Base-by-base conservation (phyloP, 805 yeast species). In the Vanderwaltozyma polyspora region DNA sequence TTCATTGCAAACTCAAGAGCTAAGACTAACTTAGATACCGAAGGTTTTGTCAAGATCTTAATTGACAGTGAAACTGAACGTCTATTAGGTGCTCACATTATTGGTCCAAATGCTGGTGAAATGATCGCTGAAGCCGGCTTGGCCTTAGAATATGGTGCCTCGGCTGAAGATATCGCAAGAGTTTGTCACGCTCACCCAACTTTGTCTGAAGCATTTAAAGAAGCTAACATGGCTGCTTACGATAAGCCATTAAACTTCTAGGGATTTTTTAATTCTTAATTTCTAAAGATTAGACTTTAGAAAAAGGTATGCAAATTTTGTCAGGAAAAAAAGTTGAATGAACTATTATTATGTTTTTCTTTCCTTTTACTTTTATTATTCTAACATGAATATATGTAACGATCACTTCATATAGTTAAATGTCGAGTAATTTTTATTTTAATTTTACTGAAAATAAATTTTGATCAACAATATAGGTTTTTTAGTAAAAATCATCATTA, bases 151-250 rank as follows among this genome's bases (percentile, higher is more conserved):
- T 91, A 91, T 67, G 99, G 99, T 62, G 99, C 98, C 36, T 79
- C 94, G 34, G 83, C 95, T 34, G 99, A 91, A 68, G 99, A 91
- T 59, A 72, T 91, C 52, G 94, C 96, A 43, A 82, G 98, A 69
- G 83, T 85, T 28, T 89, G 96, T 63, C 98, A 91, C 57, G 97
- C 98, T 39, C 99, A 91, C 67, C 99, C 99, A 62, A 91, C 99
- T 25, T 70, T 91, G 49, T 72, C 95, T 19, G 99, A 91, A 72
- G 97, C 97, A 15, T 82, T 89, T 74, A 89, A 89, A 70, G 98
- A 91, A 70, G 97, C 95, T 50, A 94, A 94, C 49, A 69, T 85
- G 70, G 81, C 93, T 43, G 81, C 95, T 34, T 86, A 76, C 60
- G 89, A 72, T 58, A 85, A 87, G 70, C 84, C 97, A 57, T 74